Percentiles rank a stretch among this genome's conserved stretches.
Conservation (phyloP, 140 eudicot genomes). For the Anethum foeniculum region DNA sequence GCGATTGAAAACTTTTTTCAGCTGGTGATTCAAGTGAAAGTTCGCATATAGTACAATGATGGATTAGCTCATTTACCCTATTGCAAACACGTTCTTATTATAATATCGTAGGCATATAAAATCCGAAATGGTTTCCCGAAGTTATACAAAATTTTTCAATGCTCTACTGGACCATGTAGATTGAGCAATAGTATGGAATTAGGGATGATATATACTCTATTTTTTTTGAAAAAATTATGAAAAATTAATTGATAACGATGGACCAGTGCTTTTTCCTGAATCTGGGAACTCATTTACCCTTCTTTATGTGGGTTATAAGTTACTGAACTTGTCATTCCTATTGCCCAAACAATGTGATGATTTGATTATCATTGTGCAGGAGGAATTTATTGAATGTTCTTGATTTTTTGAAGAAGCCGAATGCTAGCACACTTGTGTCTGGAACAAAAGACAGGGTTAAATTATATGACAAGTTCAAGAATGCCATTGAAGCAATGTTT, state of each 20-base stretch:
- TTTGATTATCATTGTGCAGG: conserved; percentile 38
- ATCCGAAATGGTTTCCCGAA: background rate
- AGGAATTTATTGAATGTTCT: conserved; percentile 77
- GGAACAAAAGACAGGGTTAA: conserved; percentile 90
- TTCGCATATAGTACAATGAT: too few species aligned
- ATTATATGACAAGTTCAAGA: conserved; percentile 72
- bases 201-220: background rate
- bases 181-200: background rate
- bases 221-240: background rate
- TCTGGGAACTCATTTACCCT: background rate
- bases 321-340: background rate
- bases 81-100: background rate
- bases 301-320: background rate
- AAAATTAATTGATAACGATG: background rate
- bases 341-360: background rate
- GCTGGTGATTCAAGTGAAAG: too few species aligned
- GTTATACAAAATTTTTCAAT: background rate
- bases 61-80: too few species aligned
- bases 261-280: background rate
- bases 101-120: background rate
- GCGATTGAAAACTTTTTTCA: too few species aligned
- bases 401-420: conserved; percentile 78
- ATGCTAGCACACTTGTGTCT: conserved; percentile 76
- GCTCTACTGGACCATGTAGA: background rate
- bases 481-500: conserved; percentile 54